Percentiles rank a stretch among this genome's conserved stretches.
Conservation (phyloP, 2,329 filamentous ascomycete species). For the Rasamsonia emersonii region DNA sequence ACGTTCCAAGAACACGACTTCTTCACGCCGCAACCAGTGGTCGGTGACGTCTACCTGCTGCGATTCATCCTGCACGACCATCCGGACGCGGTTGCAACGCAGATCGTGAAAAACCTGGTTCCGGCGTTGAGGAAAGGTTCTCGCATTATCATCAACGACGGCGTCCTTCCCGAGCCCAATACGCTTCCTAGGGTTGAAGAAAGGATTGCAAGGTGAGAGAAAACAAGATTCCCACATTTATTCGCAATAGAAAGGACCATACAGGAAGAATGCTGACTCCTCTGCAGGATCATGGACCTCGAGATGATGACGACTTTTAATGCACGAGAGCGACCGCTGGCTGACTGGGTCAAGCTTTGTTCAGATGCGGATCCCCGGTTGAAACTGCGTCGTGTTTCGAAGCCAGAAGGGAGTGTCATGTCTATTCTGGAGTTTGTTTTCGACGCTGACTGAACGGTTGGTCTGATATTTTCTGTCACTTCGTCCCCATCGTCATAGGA, state of each 20-base stretch:
- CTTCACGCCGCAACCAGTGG: conserved; percentile 10
- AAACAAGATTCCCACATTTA: too few species aligned
- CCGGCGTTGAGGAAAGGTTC: conserved; percentile 5
- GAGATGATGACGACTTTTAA: conserved; percentile 15
- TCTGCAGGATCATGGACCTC: conserved; percentile 9
- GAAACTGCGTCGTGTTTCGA: conserved; percentile 8
- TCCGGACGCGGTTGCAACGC: conserved; percentile 7
- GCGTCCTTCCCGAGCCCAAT: conserved; percentile 5
- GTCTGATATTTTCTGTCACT: too few species aligned
- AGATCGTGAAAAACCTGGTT: conserved; percentile 7
- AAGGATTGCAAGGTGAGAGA: conserved; percentile 6
- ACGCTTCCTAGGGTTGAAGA: conserved; percentile 5
- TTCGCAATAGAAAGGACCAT: too few species aligned
- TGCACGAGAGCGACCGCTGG: conserved; percentile 10
- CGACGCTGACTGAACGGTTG: too few species aligned
- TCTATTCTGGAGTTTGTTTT: conserved; percentile 10
- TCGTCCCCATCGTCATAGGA: too few species aligned
- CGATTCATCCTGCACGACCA: conserved; percentile 11
- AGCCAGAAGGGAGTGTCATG: conserved; percentile 7
- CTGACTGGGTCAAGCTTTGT: conserved; percentile 11
- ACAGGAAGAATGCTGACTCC: neutral
- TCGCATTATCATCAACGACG: conserved; percentile 5
- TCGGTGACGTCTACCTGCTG: conserved; percentile 11
- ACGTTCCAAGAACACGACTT: conserved; percentile 11
- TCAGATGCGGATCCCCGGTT: conserved; percentile 9